Evolutionary conservation across 2,329 filamentous ascomycete species (phyloP).

Genomic region (Sporothrix humicola): DNA sequence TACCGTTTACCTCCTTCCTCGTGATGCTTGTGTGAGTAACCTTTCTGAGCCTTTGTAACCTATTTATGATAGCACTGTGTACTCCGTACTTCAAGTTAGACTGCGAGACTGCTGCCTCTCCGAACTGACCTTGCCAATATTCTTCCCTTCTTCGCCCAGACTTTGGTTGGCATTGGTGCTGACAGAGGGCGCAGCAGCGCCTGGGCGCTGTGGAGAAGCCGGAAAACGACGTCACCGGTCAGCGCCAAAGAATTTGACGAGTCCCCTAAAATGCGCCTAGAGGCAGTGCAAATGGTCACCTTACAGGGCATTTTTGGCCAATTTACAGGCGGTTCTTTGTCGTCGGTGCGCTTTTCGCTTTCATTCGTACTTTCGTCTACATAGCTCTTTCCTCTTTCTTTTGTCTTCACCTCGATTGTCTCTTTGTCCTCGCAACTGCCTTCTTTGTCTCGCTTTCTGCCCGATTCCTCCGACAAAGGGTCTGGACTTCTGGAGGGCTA

Average conservation of each 20-base stretch:
- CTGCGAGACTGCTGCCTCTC: no score
- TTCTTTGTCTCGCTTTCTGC: conserved; percentile 10
- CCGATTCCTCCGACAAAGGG: not conserved
- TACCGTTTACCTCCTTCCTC: no score
- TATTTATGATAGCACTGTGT: no score
- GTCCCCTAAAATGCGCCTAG: not conserved
- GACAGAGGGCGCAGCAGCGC: conserved; percentile 20
- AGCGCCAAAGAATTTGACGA: not conserved
- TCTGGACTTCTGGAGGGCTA: not conserved
- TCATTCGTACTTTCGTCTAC: not conserved
- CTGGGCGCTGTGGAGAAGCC: conserved; percentile 13
- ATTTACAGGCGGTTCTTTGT: not conserved
- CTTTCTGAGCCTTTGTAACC: no score
- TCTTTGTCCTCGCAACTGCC: not conserved
- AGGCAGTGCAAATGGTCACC: not conserved
- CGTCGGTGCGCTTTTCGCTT: not conserved
- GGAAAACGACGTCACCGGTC: conserved; percentile 14
- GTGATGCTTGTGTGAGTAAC: no score
- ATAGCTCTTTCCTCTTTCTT: not conserved
- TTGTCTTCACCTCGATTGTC: not conserved
- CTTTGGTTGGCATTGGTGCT: not conserved
- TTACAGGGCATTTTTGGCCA: not conserved
- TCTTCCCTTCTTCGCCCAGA: no score
- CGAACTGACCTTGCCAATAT: no score
- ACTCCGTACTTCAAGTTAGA: no score